Base-by-base conservation (phyloP, 768 basidiomycete species). In the Trametes maxima region DNA sequence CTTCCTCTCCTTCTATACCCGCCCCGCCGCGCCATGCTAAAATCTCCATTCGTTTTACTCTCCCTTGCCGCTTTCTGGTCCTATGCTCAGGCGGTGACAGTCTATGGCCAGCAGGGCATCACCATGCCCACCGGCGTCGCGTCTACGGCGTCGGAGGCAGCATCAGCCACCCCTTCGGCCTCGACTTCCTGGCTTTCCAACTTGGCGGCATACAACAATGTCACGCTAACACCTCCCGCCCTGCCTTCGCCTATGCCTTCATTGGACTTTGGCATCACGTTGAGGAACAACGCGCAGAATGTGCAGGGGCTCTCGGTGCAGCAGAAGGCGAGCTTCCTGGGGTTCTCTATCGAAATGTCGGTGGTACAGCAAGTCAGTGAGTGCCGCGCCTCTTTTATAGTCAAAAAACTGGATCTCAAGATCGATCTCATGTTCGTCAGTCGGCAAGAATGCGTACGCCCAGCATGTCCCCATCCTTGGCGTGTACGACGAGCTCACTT, bases 281-380 rank as follows among this genome's bases (percentile, higher is more conserved):
- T 42, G 25, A 67, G 16, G 60, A 70, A 60, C 63, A 70, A 56
- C 59, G 70, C 59, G 47, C 67, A 51, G 24, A 46, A 59, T 21
- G 64, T 57, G 39, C 39, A 37, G 2, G 75, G 71, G 3, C 65
- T 85, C 39, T 78, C 79, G 3, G 79, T 80, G 42, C 67, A 69
- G 5, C 76, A 79, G 59, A 68, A 70, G 28, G 86, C 83, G 19
- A 78, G 82, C n/a, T 91, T 90, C 68, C 79, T 86, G 53, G 89
- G 88, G 2, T 90, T 92, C 70, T 89, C 86, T 5, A 80, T 92
- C 43, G 90, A 92, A 73, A 80, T 90, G 78, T 89, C 88, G 45
- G 85, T 91, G 8, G 79, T 85, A 4, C 82, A 81, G 58, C 84
- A 85, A 75, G 77, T 89, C 63, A 73, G 87, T 89, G 70, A 72